Percentiles rank a stretch among this genome's conserved stretches.
Evolutionary conservation across 768 basidiomycete genomes (phyloP).

Genomic region (Lanmaoa rubissima): DNA sequence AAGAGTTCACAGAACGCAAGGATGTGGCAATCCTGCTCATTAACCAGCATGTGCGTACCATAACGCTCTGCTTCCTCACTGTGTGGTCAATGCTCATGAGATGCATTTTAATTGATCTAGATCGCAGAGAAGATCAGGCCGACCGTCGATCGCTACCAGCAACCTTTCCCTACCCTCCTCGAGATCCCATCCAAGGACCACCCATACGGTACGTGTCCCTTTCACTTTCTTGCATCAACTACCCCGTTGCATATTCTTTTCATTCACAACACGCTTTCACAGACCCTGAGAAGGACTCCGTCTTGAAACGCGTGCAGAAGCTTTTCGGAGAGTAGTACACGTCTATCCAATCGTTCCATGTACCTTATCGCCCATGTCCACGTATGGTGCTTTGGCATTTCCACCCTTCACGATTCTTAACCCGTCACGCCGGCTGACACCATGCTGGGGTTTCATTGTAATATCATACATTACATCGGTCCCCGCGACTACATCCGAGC

Average conservation of each 20-base stretch:
- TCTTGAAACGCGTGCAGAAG: conserved; percentile 95
- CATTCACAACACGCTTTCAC: conserved; percentile 20
- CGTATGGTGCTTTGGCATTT: conserved; percentile 6
- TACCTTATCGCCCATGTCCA: conserved; percentile 11
- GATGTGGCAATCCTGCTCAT: conserved; percentile 97
- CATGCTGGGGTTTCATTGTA: conserved; percentile 24
- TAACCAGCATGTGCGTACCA: conserved; percentile 86
- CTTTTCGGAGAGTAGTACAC: conserved; percentile 79
- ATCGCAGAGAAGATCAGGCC: conserved; percentile 97
- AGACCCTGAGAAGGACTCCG: conserved; percentile 96
- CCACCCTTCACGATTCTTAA: conserved; percentile 8
- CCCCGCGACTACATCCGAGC: conserved; percentile 17
- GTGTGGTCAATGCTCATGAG: conserved; percentile 4
- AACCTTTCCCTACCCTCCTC: conserved; percentile 93
- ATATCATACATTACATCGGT: conserved; percentile 25
- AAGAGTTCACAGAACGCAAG: conserved; percentile 91
- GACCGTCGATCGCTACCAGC: conserved; percentile 91
- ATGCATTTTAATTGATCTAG: conserved; percentile 41
- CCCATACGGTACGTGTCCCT: conserved; percentile 75
- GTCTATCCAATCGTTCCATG: conserved; percentile 12
- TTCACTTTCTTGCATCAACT: background rate
- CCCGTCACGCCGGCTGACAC: conserved; percentile 13
- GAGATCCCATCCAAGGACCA: conserved; percentile 99
- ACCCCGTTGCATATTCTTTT: conserved; percentile 4
- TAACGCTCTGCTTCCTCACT: background rate